Percentiles rank a stretch among this genome's conserved stretches.
These are phyloP conservation scores for Trametes cingulata DNA, from an alignment of 768 basidiomycete species.

Conservation along the genomic window DNA sequence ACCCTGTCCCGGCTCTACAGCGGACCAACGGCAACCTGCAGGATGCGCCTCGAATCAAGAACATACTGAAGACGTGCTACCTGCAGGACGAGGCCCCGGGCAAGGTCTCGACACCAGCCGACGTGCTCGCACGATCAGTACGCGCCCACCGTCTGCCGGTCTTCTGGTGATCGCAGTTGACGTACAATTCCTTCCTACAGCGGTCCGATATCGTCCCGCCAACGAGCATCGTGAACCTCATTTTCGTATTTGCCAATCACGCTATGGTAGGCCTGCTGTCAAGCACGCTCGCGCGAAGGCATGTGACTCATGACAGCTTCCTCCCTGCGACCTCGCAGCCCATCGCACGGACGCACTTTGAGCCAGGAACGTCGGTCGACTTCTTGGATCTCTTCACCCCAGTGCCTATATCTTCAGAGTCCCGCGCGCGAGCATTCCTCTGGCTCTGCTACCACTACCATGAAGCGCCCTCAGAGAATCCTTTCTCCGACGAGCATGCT, in stretches of 20 bases:
- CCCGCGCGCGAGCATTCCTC: slow-evolving; percentile 48
- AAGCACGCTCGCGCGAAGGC: background rate
- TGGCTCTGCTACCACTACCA: slow-evolving; percentile 51
- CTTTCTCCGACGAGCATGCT: slow-evolving; percentile 38
- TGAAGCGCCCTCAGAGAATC: slow-evolving; percentile 39
- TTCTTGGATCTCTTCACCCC: slow-evolving; percentile 48
- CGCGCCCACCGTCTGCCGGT: slow-evolving; percentile 27
- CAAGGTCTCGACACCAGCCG: slow-evolving; percentile 54
- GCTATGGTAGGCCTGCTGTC: slow-evolving; percentile 33
- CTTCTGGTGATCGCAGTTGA: slow-evolving; percentile 1
- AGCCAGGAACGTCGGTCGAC: slow-evolving; percentile 30
- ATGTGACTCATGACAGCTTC: slow-evolving; percentile 3
- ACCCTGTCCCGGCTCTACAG: slow-evolving; percentile 73
- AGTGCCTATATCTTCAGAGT: slow-evolving; percentile 38
- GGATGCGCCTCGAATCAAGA: slow-evolving; percentile 79
- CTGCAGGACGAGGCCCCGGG: slow-evolving; percentile 46
- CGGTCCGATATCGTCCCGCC: slow-evolving; percentile 55
- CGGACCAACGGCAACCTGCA: slow-evolving; percentile 69
- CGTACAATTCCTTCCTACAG: slow-evolving; percentile 23
- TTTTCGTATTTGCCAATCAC: slow-evolving; percentile 69
- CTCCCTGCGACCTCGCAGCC: slow-evolving; percentile 19
- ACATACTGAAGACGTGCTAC: slow-evolving; percentile 63
- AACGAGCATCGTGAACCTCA: slow-evolving; percentile 67
- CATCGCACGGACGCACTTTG: slow-evolving; percentile 42
- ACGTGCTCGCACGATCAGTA: slow-evolving; percentile 57